Evolutionary conservation across 2,329 filamentous ascomycete genomes (phyloP).

Genomic region (Fusarium sp.): DNA sequence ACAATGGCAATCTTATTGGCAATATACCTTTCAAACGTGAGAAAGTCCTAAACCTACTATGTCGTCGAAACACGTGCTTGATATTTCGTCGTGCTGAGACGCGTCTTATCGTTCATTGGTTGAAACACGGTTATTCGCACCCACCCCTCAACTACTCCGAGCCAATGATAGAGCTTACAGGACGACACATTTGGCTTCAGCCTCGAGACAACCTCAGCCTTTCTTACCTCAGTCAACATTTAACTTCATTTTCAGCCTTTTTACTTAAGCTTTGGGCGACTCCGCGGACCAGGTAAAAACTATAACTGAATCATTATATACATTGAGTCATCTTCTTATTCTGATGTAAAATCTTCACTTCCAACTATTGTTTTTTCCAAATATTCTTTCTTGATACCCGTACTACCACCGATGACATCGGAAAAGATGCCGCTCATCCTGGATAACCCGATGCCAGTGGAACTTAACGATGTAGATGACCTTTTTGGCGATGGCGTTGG

Average conservation of each 20-base stretch:
- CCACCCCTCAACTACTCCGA: slow-evolving; percentile 7
- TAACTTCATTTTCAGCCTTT: slow-evolving; percentile 12
- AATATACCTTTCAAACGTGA: not conserved
- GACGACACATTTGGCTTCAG: slow-evolving; percentile 27
- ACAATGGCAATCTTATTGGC: not conserved
- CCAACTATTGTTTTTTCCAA: slow-evolving; percentile 5
- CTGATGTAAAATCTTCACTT: slow-evolving; percentile 20
- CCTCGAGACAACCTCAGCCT: slow-evolving; percentile 36
- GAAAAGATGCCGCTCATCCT: slow-evolving; percentile 56
- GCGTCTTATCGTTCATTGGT: slow-evolving; percentile 17
- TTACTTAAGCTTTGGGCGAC: slow-evolving; percentile 14
- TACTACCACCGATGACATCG: slow-evolving; percentile 45
- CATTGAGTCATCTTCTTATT: not conserved
- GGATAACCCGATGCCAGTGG: slow-evolving; percentile 56
- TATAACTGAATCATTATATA: slow-evolving; percentile 18
- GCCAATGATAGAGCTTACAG: slow-evolving; percentile 25
- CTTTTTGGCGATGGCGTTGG: slow-evolving; percentile 78
- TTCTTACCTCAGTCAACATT: slow-evolving; percentile 24
- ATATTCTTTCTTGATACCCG: slow-evolving; percentile 29
- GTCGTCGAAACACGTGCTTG: not conserved
- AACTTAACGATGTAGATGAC: slow-evolving; percentile 73
- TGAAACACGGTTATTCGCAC: slow-evolving; percentile 26
- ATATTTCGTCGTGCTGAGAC: not conserved
- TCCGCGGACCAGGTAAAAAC: slow-evolving; percentile 1
- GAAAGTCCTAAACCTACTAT: not conserved